phyloP scores from a whole-genome alignment of 768 basidiomycete species.

The Cytidiella melzeri region DNA sequence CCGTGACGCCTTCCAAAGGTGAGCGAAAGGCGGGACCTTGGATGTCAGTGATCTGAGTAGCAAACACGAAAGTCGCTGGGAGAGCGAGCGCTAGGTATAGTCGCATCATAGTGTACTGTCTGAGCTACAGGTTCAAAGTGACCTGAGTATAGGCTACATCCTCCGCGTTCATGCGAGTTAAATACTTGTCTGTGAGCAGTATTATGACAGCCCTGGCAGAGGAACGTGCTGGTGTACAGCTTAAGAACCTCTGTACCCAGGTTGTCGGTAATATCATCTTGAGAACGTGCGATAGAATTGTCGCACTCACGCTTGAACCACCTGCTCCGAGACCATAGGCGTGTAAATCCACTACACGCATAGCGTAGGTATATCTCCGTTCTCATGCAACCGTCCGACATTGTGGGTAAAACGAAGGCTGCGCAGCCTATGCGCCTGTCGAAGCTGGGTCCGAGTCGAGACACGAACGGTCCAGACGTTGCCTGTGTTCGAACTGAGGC shows the following conservation, averaged over 20 bases:
- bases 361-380: neutral
- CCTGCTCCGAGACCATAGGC: neutral
- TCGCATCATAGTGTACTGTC: neutral
- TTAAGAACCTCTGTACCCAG: no score
- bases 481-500: no score
- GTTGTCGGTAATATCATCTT: no score
- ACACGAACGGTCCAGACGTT: no score
- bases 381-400: no score
- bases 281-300: neutral
- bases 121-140: no score
- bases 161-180: neutral
- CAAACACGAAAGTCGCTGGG: neutral
- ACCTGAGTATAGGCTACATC: no score
- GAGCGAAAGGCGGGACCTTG: conserved; percentile 25
- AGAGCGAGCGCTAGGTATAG: neutral
- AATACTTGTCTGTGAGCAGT: neutral
- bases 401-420: no score
- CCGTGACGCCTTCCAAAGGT: conserved; percentile 18
- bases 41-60: conserved; percentile 18
- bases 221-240: no score
- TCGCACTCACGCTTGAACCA: neutral
- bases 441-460: no score
- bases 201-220: neutral
- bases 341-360: neutral
- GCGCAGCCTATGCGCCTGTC: no score